Base-by-base conservation (phyloP, 805 yeast genomes). In the Barnettozyma pratensis region DNA sequence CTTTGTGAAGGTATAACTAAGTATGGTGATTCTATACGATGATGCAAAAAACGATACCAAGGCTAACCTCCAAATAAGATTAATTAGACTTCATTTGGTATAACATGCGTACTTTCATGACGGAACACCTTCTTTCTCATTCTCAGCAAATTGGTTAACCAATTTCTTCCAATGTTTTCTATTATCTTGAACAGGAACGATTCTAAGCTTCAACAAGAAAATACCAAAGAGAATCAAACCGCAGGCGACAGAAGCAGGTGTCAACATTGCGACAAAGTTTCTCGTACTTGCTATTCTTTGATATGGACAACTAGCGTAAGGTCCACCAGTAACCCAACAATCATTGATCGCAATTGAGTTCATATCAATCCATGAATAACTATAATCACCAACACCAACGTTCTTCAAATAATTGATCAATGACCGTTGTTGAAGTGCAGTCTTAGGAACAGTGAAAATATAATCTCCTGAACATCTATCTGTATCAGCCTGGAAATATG, bases 311-410 rank as follows among this genome's bases (percentile, higher is more conserved):
- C 68, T 61, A 0, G 92, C 83, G 52, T 78, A 73, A 0, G 88
- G 79, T 0, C 96, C 96, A 1, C 96, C 96, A 10, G 77, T 65
- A 5, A 90, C 90, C 91, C 94, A 92, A 60, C 98, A 91, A 47
- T 80, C 77, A 3, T 75, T 67, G 25, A 82, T 80, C 1, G 87
- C 77, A 26, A 92, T 73, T 14, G 91, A 87, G 61, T 92, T 91
- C 53, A 89, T 56, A 65, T 88, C 89, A 4, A 89, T 77, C 97
- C 97, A 91, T 0, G 80, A 69, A 0, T 78, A 77, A 6, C 37
- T 38, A 9, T 5, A 14, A 11, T 55, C 64, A 12, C 51, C 55
- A 2, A 58, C 52, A 12, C 66, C 62, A 3, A 56, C 51, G 0
- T 46, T 37, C 0, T 56, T 54, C 28, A 71, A 37, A 4, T 49